Base-by-base conservation (phyloP, 1,284 basidiomycete genomes). In the Sporisorium reilianum region DNA sequence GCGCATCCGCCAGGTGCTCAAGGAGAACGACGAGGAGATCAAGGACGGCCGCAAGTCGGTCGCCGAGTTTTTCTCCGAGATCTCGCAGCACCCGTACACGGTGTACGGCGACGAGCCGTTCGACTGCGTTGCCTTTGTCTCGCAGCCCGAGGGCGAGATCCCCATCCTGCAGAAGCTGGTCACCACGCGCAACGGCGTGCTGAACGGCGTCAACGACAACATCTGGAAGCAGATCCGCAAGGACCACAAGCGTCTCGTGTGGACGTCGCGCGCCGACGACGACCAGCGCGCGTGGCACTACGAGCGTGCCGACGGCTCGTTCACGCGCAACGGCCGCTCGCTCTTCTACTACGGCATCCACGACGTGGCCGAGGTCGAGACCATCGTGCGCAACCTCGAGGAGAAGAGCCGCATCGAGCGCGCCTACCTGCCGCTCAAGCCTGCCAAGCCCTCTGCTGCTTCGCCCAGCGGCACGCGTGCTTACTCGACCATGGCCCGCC, bases 251-350 rank as follows among this genome's bases (percentile, higher is more conserved):
- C 90, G 90, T 64, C 89, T 99, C 41, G 96, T 99, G 88, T 99
- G 97, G 96, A 97, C 95, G 12, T 91, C 93, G 2, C 92, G 92
- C 80, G 92, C 92, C 9, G 95, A 97, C 79, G 95, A 99, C 85
- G 96, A 98, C 87, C 88, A 97, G 87, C 90, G 95, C 42, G 90
- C 92, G 2, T 99, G 96, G 96, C 96, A 99, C 87, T 99, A 97
- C 84, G 97, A 99, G 88, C 90, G 94, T 60, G 94, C 96, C 1
- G 96, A 99, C 79, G 96, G 96, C 9, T 94, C 92, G 86, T 99
- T 99, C 88, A 97, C 95, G 12, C 89, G 97, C 57, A 93, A 93
- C 34, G 95, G 96, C 48, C 85, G 87, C 85, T 94, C 91, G 82
- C 87, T 99, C 83, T 99, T 97, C 89, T 99, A 96, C 94, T 98